Conservation (phyloP, 2,329 filamentous ascomycete species). For the Paramyrothecium roridum region DNA sequence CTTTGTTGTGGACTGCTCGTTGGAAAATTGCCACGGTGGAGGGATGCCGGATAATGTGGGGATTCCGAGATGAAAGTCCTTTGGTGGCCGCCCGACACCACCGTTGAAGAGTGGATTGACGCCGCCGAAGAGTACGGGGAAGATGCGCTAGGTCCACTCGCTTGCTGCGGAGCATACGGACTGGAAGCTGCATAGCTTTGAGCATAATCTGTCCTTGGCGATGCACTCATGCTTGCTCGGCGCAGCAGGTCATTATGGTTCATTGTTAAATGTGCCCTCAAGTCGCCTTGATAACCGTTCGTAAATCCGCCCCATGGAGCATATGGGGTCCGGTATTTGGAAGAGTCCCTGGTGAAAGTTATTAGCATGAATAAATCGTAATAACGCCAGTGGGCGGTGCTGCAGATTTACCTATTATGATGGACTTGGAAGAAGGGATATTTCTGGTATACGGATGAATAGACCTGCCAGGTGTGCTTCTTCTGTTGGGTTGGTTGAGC, state of each 20-base stretch:
- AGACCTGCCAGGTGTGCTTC: constrained; percentile 28
- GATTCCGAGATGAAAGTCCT: no score
- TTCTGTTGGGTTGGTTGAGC: constrained; percentile 7
- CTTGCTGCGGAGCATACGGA: background rate
- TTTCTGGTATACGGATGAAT: constrained; percentile 45
- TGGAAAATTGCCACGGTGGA: background rate
- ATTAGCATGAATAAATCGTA: background rate
- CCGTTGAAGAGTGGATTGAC: no score
- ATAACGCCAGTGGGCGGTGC: background rate
- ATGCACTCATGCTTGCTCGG: constrained; percentile 15
- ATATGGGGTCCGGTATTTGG: constrained; percentile 59
- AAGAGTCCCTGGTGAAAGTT: constrained; percentile 38
- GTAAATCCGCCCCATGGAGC: constrained; percentile 54
- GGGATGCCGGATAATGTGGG: background rate
- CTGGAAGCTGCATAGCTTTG: background rate
- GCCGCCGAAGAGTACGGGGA: background rate
- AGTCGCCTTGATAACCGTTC: constrained; percentile 57
- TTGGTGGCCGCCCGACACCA: no score
- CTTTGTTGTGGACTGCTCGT: background rate
- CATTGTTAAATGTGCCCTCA: constrained; percentile 41
- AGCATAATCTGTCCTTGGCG: background rate
- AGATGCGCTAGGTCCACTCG: background rate
- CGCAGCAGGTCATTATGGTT: constrained; percentile 22
- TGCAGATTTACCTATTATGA: constrained; percentile 48
- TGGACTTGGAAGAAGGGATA: constrained; percentile 59